Evolutionary conservation across 441 rosid species (phyloP).

Genomic region (Jatropha multifida): DNA sequence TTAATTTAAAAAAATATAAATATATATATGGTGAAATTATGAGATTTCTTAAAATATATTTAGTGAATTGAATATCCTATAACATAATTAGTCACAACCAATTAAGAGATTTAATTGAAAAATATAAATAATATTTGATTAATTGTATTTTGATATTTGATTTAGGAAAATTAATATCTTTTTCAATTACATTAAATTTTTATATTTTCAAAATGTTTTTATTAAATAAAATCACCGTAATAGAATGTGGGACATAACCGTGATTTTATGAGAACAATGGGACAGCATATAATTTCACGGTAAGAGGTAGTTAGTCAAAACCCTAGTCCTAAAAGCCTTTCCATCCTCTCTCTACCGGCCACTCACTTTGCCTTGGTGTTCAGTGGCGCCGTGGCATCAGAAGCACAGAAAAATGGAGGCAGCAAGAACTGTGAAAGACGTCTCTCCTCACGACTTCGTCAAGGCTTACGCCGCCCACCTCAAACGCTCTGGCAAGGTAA

Average conservation of each 20-base stretch:
- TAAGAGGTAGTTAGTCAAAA: background rate
- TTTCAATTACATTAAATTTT: no score
- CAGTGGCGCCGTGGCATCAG: background rate
- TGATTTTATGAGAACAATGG: background rate
- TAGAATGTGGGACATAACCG: background rate
- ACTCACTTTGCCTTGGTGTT: background rate
- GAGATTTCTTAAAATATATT: no score
- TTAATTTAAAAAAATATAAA: no score
- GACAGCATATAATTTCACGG: background rate
- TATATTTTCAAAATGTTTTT: no score
- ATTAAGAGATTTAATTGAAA: no score
- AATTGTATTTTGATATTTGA: no score
- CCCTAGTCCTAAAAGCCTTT: background rate
- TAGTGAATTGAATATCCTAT: no score
- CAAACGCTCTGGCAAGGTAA: conserved; percentile 33
- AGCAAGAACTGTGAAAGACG: conserved; percentile 27
- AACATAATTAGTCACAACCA: no score
- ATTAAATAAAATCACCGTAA: no score
- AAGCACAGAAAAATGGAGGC: conserved; percentile 11
- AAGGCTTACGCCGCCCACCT: conserved; percentile 30
- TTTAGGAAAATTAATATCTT: no score
- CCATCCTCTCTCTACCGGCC: background rate
- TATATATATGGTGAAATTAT: no score
- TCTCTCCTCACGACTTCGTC: conserved; percentile 28
- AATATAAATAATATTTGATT: no score